A percentile compares a stretch with the other conserved stretches of the same genome.
Conservation (phyloP, 768 basidiomycete species). For the Boletus pseudo-olivaceus region DNA sequence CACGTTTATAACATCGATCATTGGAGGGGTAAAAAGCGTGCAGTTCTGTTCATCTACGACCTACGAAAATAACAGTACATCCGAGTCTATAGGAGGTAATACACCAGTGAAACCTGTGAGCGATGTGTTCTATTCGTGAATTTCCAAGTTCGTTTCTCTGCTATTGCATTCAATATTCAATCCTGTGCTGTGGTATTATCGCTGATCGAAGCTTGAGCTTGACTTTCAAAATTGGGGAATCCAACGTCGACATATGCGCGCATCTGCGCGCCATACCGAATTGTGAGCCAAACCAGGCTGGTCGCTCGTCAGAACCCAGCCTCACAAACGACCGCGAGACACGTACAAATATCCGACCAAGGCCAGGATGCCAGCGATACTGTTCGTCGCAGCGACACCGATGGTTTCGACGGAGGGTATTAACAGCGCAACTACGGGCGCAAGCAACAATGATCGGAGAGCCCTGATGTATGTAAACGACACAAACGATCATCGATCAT, state of each 20-base stretch:
- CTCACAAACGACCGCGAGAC: background rate
- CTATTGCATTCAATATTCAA: background rate
- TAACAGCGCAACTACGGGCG: constrained; percentile 11
- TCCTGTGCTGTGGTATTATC: background rate
- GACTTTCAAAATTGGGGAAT: constrained; percentile 36
- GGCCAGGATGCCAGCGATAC: constrained; percentile 41
- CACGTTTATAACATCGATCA: background rate
- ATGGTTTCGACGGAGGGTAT: constrained; percentile 46
- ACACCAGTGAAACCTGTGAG: too few species aligned
- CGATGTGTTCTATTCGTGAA: background rate
- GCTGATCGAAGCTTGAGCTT: too few species aligned
- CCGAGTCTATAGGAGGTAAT: background rate
- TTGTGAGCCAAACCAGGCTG: constrained; percentile 51
- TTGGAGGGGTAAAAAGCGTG: background rate
- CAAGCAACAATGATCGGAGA: constrained; percentile 22
- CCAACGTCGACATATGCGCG: constrained; percentile 56
- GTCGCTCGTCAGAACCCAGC: background rate
- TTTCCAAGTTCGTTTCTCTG: background rate
- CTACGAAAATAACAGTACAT: background rate
- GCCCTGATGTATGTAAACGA: constrained; percentile 7
- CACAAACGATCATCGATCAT: background rate
- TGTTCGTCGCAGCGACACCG: constrained; percentile 51
- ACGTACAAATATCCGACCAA: constrained; percentile 55
- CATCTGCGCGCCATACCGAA: constrained; percentile 55
- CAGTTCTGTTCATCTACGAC: background rate